Percentiles rank a stretch among this genome's conserved stretches.
These are phyloP conservation scores for Fusarium vanettenii DNA, from an alignment of 2,329 filamentous ascomycete genomes.

Conservation along the genomic window DNA sequence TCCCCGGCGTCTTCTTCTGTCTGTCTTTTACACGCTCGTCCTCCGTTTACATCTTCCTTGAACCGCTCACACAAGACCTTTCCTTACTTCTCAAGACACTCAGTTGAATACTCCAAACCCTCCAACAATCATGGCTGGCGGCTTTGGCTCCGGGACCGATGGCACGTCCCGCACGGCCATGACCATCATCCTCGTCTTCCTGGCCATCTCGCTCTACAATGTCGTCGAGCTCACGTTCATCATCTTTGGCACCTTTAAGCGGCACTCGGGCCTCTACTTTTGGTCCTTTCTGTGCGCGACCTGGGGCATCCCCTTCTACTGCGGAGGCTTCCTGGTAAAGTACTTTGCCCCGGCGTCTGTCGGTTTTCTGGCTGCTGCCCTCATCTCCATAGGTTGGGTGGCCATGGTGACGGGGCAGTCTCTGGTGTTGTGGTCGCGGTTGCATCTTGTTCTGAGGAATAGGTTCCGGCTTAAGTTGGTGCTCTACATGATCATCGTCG, in stretches of 20 bases:
- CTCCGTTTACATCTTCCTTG: neutral
- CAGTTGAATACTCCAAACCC: neutral
- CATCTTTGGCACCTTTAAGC: slow-evolving; percentile 51
- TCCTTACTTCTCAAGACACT: neutral
- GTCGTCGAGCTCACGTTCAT: slow-evolving; percentile 51
- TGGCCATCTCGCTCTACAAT: slow-evolving; percentile 50
- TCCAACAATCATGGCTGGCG: neutral
- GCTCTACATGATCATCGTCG: slow-evolving; percentile 67
- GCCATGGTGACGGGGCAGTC: slow-evolving; percentile 71
- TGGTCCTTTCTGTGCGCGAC: slow-evolving; percentile 53
- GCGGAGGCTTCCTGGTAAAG: slow-evolving; percentile 60
- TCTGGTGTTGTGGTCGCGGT: slow-evolving; percentile 70
- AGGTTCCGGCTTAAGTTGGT: slow-evolving; percentile 59
- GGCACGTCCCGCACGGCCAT: slow-evolving; percentile 32
- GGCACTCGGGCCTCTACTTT: slow-evolving; percentile 51
- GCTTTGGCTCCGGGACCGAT: slow-evolving; percentile 41
- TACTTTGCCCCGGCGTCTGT: slow-evolving; percentile 34
- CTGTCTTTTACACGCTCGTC: neutral
- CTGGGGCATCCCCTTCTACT: slow-evolving; percentile 51
- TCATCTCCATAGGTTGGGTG: slow-evolving; percentile 45
- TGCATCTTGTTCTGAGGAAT: slow-evolving; percentile 69
- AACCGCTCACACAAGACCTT: neutral
- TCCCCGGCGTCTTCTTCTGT: neutral
- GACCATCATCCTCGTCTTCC: slow-evolving; percentile 46
- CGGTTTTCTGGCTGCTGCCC: slow-evolving; percentile 35